Evolutionary conservation across 2,329 filamentous ascomycete genomes (phyloP), one percentile per base, ranked within the genome.

Genomic region (Pyrenophora tritici-repentis): DNA sequence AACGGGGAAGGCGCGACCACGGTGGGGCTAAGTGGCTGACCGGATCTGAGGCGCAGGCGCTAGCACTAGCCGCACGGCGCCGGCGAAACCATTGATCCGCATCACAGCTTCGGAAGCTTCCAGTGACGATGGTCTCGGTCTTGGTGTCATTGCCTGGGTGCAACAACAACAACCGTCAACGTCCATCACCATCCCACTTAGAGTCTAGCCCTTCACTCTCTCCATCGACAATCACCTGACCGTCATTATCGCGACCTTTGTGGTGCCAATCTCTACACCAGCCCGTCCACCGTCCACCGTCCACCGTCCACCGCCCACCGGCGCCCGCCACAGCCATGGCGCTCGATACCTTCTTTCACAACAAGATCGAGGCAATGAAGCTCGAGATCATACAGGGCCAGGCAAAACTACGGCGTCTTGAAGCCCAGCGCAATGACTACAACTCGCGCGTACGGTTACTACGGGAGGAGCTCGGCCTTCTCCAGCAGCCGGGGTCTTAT

Each of bases 301-400:
- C n/a, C n/a, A n/a, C 44, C 31, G 36, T 35, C 47, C 50, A 56
- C 50, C 53, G 50, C 44, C 26, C 44, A 31, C 35, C 52, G 56
- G 59, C 63, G 56, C 56, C 66, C 63, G 61, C 70, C 71, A 70
- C 76, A 84, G 87, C 73, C 75, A 99, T 99, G 94, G 92, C 93
- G 85, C 90, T 99, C 79, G 94, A 97, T 78, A 96, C 89, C 78
- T 99, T 97, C 81, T 99, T 96, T 78, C 90, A 94, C 80, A 97
- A 97, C 83, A 99, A 99, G 84, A 97, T 97, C 79, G 94, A 99
- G 90, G 87, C 89, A 76, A 96, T 97, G 90, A 97, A 97, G 88
- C 91, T 99, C 76, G 93, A 99, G 85, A 99, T 99, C 75, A 93
- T 99, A 75, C 93, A 97, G 79, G 93, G 94, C 49, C 94, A 99